Conservation (phyloP, 345 rosid species). For the Carallia pectinifolia region DNA sequence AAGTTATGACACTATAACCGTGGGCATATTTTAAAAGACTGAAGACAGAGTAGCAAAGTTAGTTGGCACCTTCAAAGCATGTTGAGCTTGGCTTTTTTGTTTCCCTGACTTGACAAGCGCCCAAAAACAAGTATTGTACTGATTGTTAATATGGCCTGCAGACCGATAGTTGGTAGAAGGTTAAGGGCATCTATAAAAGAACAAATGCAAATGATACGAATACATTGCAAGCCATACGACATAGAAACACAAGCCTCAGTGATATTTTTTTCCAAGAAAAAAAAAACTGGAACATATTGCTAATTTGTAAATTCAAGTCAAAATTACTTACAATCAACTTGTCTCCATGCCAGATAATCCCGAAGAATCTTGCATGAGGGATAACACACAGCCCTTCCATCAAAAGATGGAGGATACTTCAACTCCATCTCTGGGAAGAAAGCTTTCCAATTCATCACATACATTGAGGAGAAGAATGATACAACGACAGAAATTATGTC, state of each 20-base stretch:
- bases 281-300: not conserved
- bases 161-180: slow-evolving; percentile 3
- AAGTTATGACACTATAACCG: not conserved
- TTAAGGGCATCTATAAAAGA: not conserved
- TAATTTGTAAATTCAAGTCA: not conserved
- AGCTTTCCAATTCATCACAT: slow-evolving; percentile 65
- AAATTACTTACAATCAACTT: slow-evolving; percentile 85
- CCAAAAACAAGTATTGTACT: slow-evolving; percentile 96
- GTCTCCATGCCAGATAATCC: slow-evolving; percentile 93
- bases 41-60: not conserved
- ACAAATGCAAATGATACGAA: not conserved
- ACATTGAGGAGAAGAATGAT: slow-evolving; percentile 71
- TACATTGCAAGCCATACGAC: not conserved
- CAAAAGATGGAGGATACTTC: slow-evolving; percentile 73
- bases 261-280: too few species aligned
- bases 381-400: slow-evolving; percentile 88
- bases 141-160: slow-evolving; percentile 93
- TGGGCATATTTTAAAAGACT: not conserved
- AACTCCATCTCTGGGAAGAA: slow-evolving; percentile 72
- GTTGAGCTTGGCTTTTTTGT: slow-evolving; percentile 73
- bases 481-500: slow-evolving; percentile 56
- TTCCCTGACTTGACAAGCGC: slow-evolving; percentile 83
- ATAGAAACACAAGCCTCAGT: slow-evolving; percentile 5
- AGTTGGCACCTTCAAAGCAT: slow-evolving; percentile 55
- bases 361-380: slow-evolving; percentile 71